Conservation (phyloP, 306 rosid genomes). For the Herpetospermum pedunculosum region DNA sequence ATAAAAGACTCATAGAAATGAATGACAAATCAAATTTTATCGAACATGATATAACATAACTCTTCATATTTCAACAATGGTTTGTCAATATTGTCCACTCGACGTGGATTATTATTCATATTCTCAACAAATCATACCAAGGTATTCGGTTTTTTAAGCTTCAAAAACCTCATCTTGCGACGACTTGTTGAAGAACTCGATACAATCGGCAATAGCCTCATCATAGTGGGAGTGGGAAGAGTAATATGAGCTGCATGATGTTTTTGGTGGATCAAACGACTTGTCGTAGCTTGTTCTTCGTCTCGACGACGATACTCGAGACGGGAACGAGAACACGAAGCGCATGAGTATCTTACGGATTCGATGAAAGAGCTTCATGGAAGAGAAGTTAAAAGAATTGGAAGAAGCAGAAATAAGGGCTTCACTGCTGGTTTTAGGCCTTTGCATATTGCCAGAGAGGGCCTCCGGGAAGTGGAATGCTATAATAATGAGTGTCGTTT, state of each 20-base stretch:
- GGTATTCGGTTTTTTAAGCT: slow-evolving; percentile 25
- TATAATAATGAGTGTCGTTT: slow-evolving; percentile 58
- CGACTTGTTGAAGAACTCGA: slow-evolving; percentile 73
- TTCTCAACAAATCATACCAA: slow-evolving; percentile 18
- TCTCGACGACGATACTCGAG: slow-evolving; percentile 2
- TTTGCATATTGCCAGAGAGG: too few species aligned
- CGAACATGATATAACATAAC: neutral
- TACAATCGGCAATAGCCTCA: slow-evolving; percentile 74
- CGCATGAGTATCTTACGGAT: slow-evolving; percentile 50
- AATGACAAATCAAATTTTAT: neutral
- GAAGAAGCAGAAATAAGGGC: neutral
- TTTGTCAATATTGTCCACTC: neutral
- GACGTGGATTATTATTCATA: neutral
- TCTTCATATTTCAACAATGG: neutral
- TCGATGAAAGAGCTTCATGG: slow-evolving; percentile 53
- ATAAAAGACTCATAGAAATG: too few species aligned
- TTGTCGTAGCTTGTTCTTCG: slow-evolving; percentile 24
- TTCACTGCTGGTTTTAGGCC: neutral
- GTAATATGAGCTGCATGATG: slow-evolving; percentile 60
- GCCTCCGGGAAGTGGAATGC: slow-evolving; percentile 68
- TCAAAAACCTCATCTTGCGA: slow-evolving; percentile 35
- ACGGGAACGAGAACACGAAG: slow-evolving; percentile 26
- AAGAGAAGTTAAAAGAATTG: slow-evolving; percentile 18
- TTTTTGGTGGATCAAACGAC: slow-evolving; percentile 60
- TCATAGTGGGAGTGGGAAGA: slow-evolving; percentile 64